Evolutionary conservation across 2,329 filamentous ascomycete species (phyloP).

Genomic region (Colletotrichum costaricense): DNA sequence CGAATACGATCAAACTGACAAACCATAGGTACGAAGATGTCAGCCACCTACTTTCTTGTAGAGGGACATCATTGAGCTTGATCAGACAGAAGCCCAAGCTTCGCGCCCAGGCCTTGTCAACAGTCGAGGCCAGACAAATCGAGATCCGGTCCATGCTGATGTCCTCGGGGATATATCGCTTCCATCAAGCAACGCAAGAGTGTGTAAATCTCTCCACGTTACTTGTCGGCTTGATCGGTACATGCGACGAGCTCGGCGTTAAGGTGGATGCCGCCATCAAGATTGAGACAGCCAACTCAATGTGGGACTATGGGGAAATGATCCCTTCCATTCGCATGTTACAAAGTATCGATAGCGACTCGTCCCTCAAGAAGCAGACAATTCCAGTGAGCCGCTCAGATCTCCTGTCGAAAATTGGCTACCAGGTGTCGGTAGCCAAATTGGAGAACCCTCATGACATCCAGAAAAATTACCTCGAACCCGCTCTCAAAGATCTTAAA

Average conservation of each 20-base stretch:
- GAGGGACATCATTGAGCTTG: conserved; percentile 84
- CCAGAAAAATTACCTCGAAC: conserved; percentile 85
- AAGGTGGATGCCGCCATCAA: conserved; percentile 81
- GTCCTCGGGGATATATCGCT: conserved; percentile 80
- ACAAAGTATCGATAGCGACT: conserved; percentile 74
- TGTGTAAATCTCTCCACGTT: conserved; percentile 87
- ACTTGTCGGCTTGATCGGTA: conserved; percentile 79
- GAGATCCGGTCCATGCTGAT: conserved; percentile 83
- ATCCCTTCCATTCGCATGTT: conserved; percentile 90
- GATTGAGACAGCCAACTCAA: conserved; percentile 86
- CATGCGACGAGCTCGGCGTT: conserved; percentile 78
- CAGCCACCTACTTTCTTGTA: conserved; percentile 82
- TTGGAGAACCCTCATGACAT: conserved; percentile 93
- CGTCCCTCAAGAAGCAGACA: conserved; percentile 73
- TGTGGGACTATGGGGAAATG: conserved; percentile 96
- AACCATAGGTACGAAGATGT: conserved; percentile 76
- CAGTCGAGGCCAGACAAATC: conserved; percentile 72
- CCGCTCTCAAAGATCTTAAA: conserved; percentile 84
- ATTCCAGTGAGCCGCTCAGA: conserved; percentile 80
- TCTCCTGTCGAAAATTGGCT: conserved; percentile 86
- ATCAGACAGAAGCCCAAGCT: conserved; percentile 78
- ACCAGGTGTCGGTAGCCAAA: conserved; percentile 88
- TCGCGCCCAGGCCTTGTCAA: conserved; percentile 69
- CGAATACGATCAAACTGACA: background rate
- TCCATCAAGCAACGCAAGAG: conserved; percentile 85